Conservation (phyloP, 2,329 filamentous ascomycete species). For the Xylariaceae sp. region DNA sequence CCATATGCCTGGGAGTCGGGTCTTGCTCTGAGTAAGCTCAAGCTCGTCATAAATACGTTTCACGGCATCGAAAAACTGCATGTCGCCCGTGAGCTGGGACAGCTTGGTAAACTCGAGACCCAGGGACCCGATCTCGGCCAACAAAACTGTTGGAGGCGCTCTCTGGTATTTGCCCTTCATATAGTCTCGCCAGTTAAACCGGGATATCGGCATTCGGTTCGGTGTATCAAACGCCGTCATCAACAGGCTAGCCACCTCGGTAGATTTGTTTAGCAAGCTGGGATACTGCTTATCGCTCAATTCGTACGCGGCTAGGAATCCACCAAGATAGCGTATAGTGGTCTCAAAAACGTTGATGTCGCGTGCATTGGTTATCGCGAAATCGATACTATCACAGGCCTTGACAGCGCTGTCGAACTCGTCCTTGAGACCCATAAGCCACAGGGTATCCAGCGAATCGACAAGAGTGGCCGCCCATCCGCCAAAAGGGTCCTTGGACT, state of each 20-base stretch:
- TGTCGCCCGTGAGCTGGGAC: constrained; percentile 56
- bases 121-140: constrained; percentile 54
- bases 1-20: constrained; percentile 58
- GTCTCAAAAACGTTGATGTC: constrained; percentile 66
- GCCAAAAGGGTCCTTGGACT: constrained; percentile 52
- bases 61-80: constrained; percentile 57
- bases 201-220: constrained; percentile 58
- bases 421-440: constrained; percentile 62
- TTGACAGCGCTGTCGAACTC: constrained; percentile 61
- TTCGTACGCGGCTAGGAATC: constrained; percentile 65
- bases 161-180: constrained; percentile 40
- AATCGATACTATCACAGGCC: constrained; percentile 55
- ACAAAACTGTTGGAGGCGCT: constrained; percentile 35
- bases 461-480: constrained; percentile 65
- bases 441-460: constrained; percentile 65
- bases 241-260: constrained; percentile 58
- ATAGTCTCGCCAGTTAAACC: constrained; percentile 55
- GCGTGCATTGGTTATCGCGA: constrained; percentile 45
- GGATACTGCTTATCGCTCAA: constrained; percentile 50
- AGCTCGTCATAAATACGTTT: constrained; percentile 53
- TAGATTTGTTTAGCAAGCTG: constrained; percentile 55
- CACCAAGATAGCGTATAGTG: constrained; percentile 65
- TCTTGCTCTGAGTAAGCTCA: constrained; percentile 48
- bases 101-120: constrained; percentile 59
- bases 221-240: constrained; percentile 64